Percentiles rank a stretch among this genome's conserved stretches.
phyloP scores from a whole-genome alignment of 495 filamentous ascomycete genomes.

The Aspergillus bridgeri region DNA sequence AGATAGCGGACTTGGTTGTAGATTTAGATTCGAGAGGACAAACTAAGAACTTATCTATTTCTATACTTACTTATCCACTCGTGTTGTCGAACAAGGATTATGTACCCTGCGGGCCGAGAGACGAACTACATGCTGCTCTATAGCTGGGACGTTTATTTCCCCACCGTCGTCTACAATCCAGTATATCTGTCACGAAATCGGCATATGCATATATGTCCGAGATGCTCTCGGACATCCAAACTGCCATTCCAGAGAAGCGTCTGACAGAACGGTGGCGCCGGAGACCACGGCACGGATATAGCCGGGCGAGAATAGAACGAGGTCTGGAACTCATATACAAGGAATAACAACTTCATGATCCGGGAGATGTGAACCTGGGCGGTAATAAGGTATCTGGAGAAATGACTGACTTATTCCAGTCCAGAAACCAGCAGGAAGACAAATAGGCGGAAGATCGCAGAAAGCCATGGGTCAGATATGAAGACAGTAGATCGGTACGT shows the following conservation, averaged over 20 bases:
- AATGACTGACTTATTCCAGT: constrained; percentile 19
- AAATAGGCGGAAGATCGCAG: constrained; percentile 10
- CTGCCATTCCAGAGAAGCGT: constrained; percentile 13
- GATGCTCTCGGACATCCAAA: constrained; percentile 12
- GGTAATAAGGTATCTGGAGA: constrained; percentile 16
- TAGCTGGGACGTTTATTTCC: no score
- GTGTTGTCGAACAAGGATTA: no score
- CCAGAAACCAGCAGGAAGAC: constrained; percentile 13
- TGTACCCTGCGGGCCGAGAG: no score
- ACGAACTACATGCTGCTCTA: no score
- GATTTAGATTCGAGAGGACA: no score
- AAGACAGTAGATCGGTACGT: constrained; percentile 1
- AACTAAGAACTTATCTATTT: no score
- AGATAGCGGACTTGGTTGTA: no score
- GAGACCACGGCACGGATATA: constrained; percentile 14
- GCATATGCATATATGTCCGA: constrained; percentile 11
- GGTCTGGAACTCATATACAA: constrained; percentile 11
- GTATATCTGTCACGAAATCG: constrained; percentile 11
- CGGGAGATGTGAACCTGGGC: not conserved
- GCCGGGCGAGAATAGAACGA: constrained; percentile 13
- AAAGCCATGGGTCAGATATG: constrained; percentile 2
- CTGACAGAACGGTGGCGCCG: constrained; percentile 12
- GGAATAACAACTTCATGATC: not conserved
- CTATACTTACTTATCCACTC: constrained; percentile 9
- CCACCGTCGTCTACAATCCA: constrained; percentile 9